Evolutionary conservation across 306 rosid genomes (phyloP), one percentile per base, ranked within the genome.

Genomic region (Quercus rubra): DNA sequence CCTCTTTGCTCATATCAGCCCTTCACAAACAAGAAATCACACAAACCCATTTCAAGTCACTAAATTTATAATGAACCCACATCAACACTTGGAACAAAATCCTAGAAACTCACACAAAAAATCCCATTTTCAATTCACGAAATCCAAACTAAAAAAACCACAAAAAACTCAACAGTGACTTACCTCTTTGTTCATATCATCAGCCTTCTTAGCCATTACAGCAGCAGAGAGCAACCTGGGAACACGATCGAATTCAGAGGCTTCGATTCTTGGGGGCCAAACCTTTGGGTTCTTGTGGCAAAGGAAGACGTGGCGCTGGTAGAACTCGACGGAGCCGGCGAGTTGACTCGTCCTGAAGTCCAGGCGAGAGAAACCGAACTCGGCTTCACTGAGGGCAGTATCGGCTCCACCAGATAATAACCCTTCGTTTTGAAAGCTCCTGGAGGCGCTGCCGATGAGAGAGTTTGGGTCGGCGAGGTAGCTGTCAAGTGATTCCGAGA

Each of bases 221-320:
- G 98, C 95, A 2, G 93, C 93, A 35, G 93, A 81, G 23, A 94
- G 97, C 87, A 94, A 80, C 87, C 97, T 85, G 0, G 98, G 98
- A 72, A 94, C 81, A 46, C 98, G 94, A 87, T 94, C 97, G 25
- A 94, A 92, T 86, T 94, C 97, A 0, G 98, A 96, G 49, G 97
- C 97, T 82, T 92, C 98, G 78, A 94, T 92, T 69, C 97, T 87
- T 0, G 97, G 90, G 5, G 97, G 98, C 98, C 98, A 94, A 58
- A 89, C 83, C 76, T 85, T 74, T 0, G 97, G 98, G 52, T 87
- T 92, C 90, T 94, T 94, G 63, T 92, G 92, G 72, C 98, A 94
- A 58, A 94, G 85, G 64, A 94, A 91, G 43, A 94, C 90, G 43
- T 94, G 98, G 21, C 97, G 86, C 25, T 88, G 78, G 46, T 91